A percentile compares a stretch with the other conserved stretches of the same genome.
Evolutionary conservation across 768 basidiomycete genomes (phyloP).

Genomic region (Stropharia rugosoannulata): DNA sequence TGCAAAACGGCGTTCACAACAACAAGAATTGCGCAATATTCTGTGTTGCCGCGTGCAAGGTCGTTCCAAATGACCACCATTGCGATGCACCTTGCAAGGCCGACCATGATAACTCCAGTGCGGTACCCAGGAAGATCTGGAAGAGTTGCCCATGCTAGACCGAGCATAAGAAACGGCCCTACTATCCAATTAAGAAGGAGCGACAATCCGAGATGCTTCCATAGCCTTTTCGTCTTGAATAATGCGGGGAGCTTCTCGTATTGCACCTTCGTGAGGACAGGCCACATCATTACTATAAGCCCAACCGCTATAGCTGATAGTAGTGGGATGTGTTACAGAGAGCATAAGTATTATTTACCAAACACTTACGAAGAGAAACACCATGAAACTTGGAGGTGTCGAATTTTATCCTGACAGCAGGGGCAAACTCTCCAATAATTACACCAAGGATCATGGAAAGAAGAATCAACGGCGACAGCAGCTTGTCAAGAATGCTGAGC

Average conservation of each 20-base stretch:
- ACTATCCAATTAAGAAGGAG: conserved; percentile 78
- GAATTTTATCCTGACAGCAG: conserved; percentile 58
- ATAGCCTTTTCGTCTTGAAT: conserved; percentile 52
- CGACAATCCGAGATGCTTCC: conserved; percentile 69
- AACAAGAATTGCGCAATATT: conserved; percentile 80
- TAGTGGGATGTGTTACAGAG: not conserved
- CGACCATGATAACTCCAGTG: conserved; percentile 81
- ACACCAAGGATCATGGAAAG: conserved; percentile 76
- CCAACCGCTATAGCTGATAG: conserved; percentile 74
- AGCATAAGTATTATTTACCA: not conserved
- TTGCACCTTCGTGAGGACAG: conserved; percentile 71
- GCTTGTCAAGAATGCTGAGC: conserved; percentile 54
- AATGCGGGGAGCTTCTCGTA: conserved; percentile 68
- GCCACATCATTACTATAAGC: conserved; percentile 89
- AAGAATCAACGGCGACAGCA: conserved; percentile 66
- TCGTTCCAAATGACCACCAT: conserved; percentile 86
- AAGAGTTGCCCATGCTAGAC: conserved; percentile 79
- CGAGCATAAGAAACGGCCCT: conserved; percentile 85
- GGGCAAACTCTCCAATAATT: conserved; percentile 68
- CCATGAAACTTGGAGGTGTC: conserved; percentile 60
- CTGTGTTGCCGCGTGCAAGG: conserved; percentile 63
- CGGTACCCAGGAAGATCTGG: conserved; percentile 77
- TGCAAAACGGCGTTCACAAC: conserved; percentile 80
- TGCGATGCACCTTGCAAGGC: conserved; percentile 69
- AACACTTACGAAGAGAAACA: conserved; percentile 73